Evolutionary conservation across 2,329 filamentous ascomycete genomes (phyloP).

Genomic region (Acrocalymma vagum): DNA sequence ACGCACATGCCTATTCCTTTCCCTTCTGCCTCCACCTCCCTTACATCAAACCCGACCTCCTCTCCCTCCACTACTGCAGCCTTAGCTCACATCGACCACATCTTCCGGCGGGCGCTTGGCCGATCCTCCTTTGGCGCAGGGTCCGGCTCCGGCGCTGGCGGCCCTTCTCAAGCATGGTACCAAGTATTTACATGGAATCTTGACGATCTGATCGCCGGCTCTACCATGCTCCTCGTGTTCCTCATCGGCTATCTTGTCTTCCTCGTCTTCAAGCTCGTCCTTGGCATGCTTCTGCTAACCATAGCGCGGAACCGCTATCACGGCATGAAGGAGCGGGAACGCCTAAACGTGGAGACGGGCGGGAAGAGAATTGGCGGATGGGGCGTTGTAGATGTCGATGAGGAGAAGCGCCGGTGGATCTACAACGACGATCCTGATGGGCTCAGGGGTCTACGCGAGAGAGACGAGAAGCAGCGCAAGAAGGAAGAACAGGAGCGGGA

Average conservation of each 20-base stretch:
- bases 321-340: slow-evolving; percentile 77
- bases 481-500: slow-evolving; percentile 64
- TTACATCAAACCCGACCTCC: slow-evolving; percentile 64
- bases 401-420: slow-evolving; percentile 85
- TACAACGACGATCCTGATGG: slow-evolving; percentile 85
- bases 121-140: slow-evolving; percentile 71
- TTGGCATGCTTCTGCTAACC: slow-evolving; percentile 86
- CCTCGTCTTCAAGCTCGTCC: slow-evolving; percentile 79
- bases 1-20: slow-evolving; percentile 82
- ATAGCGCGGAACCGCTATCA: slow-evolving; percentile 82
- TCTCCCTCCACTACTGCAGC: slow-evolving; percentile 81
- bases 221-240: slow-evolving; percentile 88
- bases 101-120: slow-evolving; percentile 80
- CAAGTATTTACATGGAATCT: slow-evolving; percentile 60
- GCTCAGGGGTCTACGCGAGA: slow-evolving; percentile 65
- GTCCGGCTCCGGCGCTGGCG: slow-evolving; percentile 36
- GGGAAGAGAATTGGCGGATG: slow-evolving; percentile 82
- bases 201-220: slow-evolving; percentile 76
- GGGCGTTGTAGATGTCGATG: slow-evolving; percentile 86
- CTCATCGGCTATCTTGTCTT: slow-evolving; percentile 85
- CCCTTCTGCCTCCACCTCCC: slow-evolving; percentile 70
- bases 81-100: slow-evolving; percentile 78
- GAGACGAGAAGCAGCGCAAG: slow-evolving; percentile 69
- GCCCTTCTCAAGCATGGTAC: slow-evolving; percentile 42
- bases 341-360: slow-evolving; percentile 65